Conservation (phyloP, 306 rosid genomes). For the Quercus ilex region DNA sequence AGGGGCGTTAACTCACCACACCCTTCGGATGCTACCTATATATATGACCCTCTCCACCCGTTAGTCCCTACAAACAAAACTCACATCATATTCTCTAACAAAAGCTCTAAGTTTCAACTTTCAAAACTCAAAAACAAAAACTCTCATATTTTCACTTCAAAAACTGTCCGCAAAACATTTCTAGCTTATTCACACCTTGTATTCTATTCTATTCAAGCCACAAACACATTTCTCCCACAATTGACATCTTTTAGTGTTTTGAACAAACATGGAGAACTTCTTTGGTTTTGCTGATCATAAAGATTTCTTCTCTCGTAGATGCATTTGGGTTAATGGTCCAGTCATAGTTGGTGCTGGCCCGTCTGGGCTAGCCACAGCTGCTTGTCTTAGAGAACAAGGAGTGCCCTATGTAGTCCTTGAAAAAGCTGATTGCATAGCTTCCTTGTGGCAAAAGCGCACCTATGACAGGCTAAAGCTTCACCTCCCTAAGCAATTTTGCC, state of each 20-base stretch:
- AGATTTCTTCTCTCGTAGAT: constrained; percentile 49
- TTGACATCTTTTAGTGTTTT: not conserved
- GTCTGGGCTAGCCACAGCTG: constrained; percentile 89
- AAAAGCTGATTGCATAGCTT: constrained; percentile 81
- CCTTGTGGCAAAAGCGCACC: constrained; percentile 86
- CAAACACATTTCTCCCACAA: not conserved
- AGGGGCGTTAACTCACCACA: constrained; percentile 32
- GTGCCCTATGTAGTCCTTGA: constrained; percentile 81
- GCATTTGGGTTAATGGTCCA: constrained; percentile 84
- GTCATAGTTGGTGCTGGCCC: constrained; percentile 95
- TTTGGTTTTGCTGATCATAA: constrained; percentile 52
- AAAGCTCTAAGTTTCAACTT: not conserved
- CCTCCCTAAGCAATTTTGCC: constrained; percentile 93
- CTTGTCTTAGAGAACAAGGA: constrained; percentile 77
- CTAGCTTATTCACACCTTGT: not conserved
- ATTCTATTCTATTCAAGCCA: not conserved
- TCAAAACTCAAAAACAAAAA: not conserved
- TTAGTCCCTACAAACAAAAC: constrained; percentile 49
- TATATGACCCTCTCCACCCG: constrained; percentile 39
- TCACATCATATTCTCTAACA: constrained; percentile 23
- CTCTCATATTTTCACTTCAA: not conserved
- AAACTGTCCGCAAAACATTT: not conserved
- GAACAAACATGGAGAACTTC: constrained; percentile 54
- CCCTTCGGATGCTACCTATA: constrained; percentile 54
- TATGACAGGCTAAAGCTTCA: constrained; percentile 88